Conservation (phyloP, 768 basidiomycete species). For the Pleurotus sapidus region DNA sequence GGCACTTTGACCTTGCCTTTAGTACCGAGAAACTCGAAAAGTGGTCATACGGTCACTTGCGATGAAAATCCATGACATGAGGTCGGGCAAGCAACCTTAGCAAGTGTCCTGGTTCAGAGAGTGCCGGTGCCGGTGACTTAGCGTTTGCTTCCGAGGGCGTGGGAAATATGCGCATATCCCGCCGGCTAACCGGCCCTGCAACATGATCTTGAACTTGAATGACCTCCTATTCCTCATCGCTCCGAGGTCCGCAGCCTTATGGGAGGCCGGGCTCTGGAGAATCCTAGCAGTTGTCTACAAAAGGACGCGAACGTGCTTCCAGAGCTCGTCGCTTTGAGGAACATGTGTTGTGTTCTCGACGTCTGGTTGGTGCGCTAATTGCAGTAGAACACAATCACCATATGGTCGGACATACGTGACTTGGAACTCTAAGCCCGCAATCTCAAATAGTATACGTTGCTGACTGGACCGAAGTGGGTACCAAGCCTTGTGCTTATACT, state of each 20-base stretch:
- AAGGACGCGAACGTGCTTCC: constrained; percentile 5
- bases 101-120: too few relatives aligned
- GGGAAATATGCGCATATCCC: not conserved
- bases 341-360: constrained; percentile 2
- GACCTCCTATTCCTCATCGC: not conserved
- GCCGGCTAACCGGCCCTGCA: constrained; percentile 4
- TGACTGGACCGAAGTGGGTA: not conserved
- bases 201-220: not conserved
- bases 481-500: not conserved
- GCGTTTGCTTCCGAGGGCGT: not conserved
- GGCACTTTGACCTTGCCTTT: too few relatives aligned
- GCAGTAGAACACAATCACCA: not conserved
- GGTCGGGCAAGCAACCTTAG: too few relatives aligned
- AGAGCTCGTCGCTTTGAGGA: not conserved
- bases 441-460: not conserved
- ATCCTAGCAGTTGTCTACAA: not conserved
- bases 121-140: too few relatives aligned
- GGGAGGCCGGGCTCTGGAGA: not conserved
- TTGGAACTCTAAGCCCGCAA: constrained; percentile 1
- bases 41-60: too few relatives aligned
- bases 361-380: constrained; percentile 8
- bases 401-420: constrained; percentile 7
- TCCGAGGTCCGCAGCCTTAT: not conserved
- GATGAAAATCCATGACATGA: too few relatives aligned
- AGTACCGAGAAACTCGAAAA: too few relatives aligned